A percentile compares a stretch with the other conserved stretches of the same genome.
Conservation (phyloP, 2,329 filamentous ascomycete species). For the Colletotrichum tanaceti region DNA sequence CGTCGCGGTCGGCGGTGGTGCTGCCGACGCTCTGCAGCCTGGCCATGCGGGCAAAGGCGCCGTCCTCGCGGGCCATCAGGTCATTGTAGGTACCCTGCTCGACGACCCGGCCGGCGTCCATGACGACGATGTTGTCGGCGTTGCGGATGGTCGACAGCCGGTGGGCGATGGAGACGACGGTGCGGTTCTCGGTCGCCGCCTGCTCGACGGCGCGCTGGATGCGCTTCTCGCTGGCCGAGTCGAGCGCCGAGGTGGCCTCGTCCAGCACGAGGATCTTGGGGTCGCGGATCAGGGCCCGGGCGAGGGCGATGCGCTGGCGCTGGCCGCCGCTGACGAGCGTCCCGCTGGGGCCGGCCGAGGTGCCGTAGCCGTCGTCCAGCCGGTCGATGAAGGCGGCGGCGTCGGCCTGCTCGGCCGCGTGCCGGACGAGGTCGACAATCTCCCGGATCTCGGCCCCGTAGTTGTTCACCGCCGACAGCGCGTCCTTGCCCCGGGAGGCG, state of each 20-base stretch:
- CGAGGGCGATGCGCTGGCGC: conserved; percentile 63
- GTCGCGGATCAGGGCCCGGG: conserved; percentile 61
- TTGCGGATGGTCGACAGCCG: conserved; percentile 70
- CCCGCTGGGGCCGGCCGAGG: conserved; percentile 59
- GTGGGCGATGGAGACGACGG: conserved; percentile 75
- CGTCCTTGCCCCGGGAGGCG: conserved; percentile 49
- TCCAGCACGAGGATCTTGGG: conserved; percentile 63
- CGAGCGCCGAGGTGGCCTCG: conserved; percentile 64
- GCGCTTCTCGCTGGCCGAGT: conserved; percentile 60
- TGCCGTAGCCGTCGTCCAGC: conserved; percentile 61
- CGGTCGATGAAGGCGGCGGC: conserved; percentile 61
- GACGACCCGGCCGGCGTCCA: conserved; percentile 68
- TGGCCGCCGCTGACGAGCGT: conserved; percentile 63
- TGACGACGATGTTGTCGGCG: conserved; percentile 75
- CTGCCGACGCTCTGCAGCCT: conserved; percentile 44
- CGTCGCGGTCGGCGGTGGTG: too few relatives aligned
- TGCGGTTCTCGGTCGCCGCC: conserved; percentile 60
- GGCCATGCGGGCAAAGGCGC: conserved; percentile 45
- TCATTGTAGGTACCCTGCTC: conserved; percentile 74
- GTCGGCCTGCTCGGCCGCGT: conserved; percentile 66
- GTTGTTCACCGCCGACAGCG: conserved; percentile 41
- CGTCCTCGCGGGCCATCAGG: conserved; percentile 61
- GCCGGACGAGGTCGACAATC: conserved; percentile 58
- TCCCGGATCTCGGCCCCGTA: conserved; percentile 48
- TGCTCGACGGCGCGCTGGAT: conserved; percentile 57